phyloP scores from a whole-genome alignment of 495 filamentous ascomycete species.

The Penicillium paradoxum region DNA sequence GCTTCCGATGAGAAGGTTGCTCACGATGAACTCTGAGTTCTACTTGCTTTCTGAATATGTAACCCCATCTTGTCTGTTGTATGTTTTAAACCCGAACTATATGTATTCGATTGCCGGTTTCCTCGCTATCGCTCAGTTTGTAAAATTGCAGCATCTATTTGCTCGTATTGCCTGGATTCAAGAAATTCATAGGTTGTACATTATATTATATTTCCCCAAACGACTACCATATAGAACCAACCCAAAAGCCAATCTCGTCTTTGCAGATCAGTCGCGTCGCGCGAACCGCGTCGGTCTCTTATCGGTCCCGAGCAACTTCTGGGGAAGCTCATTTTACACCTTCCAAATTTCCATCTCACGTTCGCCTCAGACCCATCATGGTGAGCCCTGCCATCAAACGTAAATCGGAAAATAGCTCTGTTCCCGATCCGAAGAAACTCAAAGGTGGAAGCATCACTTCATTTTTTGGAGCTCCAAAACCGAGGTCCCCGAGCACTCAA shows the following conservation, averaged over 20 bases:
- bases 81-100: slow-evolving; percentile 14
- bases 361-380: slow-evolving; percentile 21
- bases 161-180: too few species aligned
- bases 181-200: too few species aligned
- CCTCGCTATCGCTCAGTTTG: background rate
- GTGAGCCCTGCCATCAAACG: slow-evolving; percentile 30
- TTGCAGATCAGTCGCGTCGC: slow-evolving; percentile 9
- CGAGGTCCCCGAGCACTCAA: slow-evolving; percentile 30
- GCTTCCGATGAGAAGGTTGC: slow-evolving; percentile 27
- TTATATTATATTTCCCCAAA: too few species aligned
- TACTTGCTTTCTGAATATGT: slow-evolving; percentile 13
- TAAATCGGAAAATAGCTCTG: slow-evolving; percentile 29
- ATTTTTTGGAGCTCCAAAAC: slow-evolving; percentile 57
- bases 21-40: slow-evolving; percentile 43
- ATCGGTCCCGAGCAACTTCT: background rate
- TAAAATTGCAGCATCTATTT: background rate
- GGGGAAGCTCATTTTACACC: background rate
- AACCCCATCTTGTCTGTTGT: slow-evolving; percentile 16
- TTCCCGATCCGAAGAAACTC: slow-evolving; percentile 52
- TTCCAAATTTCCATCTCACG: background rate
- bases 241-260: background rate
- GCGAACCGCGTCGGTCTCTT: slow-evolving; percentile 17
- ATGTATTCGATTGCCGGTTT: slow-evolving; percentile 1
- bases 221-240: too few species aligned
- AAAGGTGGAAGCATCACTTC: slow-evolving; percentile 63